Conservation (phyloP, 2,329 filamentous ascomycete species). For the Trichoderma brevicompactum region DNA sequence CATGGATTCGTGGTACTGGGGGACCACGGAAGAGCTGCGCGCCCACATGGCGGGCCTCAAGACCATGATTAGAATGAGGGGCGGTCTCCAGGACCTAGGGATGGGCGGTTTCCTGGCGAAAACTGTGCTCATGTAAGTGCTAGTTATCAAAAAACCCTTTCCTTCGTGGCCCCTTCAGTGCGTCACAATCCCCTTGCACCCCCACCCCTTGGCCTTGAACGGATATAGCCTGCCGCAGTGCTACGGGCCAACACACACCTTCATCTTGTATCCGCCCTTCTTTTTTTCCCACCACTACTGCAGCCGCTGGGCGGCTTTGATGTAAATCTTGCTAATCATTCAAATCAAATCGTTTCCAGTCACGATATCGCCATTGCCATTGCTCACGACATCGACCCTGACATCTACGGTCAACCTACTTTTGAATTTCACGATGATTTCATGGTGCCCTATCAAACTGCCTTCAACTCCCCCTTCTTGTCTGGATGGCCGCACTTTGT, state of each 20-base stretch:
- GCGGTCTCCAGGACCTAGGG: constrained; percentile 51
- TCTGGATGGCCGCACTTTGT: constrained; percentile 49
- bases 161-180: background rate
- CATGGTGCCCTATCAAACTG: constrained; percentile 47
- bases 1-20: constrained; percentile 60
- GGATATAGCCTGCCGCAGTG: background rate
- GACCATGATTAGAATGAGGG: constrained; percentile 53
- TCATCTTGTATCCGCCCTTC: background rate
- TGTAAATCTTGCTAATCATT: constrained; percentile 30
- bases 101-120: constrained; percentile 54
- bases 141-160: constrained; percentile 5
- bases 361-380: constrained; percentile 54
- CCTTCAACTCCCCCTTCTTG: constrained; percentile 55
- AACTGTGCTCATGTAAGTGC: constrained; percentile 52
- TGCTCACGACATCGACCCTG: constrained; percentile 51
- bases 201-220: background rate
- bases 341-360: constrained; percentile 36
- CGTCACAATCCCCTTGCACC: background rate
- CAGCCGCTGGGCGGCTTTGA: background rate
- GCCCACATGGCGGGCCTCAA: constrained; percentile 53
- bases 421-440: constrained; percentile 49
- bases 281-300: background rate
- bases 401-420: constrained; percentile 46
- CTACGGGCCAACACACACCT: background rate
- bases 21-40: constrained; percentile 49